Conservation (phyloP, 495 filamentous ascomycete species). For the Peziza echinospora region DNA sequence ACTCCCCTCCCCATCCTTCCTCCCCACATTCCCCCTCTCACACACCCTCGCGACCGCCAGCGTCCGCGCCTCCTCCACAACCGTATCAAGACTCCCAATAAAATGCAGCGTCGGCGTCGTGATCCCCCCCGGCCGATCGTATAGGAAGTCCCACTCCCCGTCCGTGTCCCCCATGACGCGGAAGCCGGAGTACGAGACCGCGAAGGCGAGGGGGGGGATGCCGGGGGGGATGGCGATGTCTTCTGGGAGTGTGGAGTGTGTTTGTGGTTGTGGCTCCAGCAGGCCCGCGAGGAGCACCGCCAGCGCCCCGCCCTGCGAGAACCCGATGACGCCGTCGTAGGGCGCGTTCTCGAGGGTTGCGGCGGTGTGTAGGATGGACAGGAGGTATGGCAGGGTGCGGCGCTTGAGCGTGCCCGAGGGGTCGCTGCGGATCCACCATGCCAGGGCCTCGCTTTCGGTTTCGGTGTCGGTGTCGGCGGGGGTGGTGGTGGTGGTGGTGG, state of each 20-base stretch:
- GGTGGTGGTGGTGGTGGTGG: slow-evolving; percentile 32
- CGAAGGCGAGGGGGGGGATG: slow-evolving; percentile 51
- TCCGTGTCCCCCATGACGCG: slow-evolving; percentile 22
- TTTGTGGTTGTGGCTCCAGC: slow-evolving; percentile 35
- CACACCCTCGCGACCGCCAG: slow-evolving; percentile 45
- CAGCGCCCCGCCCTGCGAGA: slow-evolving; percentile 23
- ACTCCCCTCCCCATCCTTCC: no score
- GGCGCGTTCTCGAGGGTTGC: no score
- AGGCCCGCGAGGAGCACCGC: slow-evolving; percentile 34
- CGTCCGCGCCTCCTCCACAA: slow-evolving; percentile 59
- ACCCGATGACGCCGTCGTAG: slow-evolving; percentile 22
- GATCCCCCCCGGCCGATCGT: slow-evolving; percentile 55
- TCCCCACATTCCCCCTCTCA: slow-evolving; percentile 30
- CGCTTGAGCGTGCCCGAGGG: slow-evolving; percentile 33
- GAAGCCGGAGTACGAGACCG: slow-evolving; percentile 62
- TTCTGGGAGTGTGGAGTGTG: slow-evolving; percentile 23
- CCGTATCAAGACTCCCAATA: slow-evolving; percentile 64
- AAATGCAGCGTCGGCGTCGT: slow-evolving; percentile 62
- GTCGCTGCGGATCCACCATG: neutral
- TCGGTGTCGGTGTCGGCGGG: slow-evolving; percentile 40
- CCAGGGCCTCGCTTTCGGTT: slow-evolving; percentile 34
- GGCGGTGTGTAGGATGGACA: neutral
- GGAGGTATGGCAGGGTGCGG: slow-evolving; percentile 4
- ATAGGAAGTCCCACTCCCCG: slow-evolving; percentile 35
- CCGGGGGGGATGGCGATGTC: slow-evolving; percentile 21